Conservation (phyloP, 805 yeast genomes). For the Candida rishiriensis region DNA sequence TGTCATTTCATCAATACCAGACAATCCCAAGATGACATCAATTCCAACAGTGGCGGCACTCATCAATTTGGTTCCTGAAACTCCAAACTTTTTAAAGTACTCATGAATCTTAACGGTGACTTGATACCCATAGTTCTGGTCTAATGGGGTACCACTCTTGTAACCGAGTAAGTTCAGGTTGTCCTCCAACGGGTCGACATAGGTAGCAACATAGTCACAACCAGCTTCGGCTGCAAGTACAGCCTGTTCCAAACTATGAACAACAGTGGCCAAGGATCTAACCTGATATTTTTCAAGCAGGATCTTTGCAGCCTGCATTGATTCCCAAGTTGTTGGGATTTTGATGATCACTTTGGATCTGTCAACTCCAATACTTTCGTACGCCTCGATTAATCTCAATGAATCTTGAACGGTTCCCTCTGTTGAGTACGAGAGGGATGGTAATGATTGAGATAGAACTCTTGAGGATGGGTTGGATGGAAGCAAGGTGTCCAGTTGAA, state of each 20-base stretch:
- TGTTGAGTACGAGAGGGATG: slow-evolving; percentile 12
- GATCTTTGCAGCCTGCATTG: slow-evolving; percentile 25
- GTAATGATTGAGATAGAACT: too few species aligned
- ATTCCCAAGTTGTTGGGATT: slow-evolving; percentile 30
- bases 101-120: slow-evolving; percentile 26
- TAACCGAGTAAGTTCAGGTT: slow-evolving; percentile 20
- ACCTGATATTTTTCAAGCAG: slow-evolving; percentile 18
- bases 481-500: slow-evolving; percentile 20
- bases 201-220: slow-evolving; percentile 28
- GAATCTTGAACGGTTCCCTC: slow-evolving; percentile 22
- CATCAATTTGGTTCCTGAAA: slow-evolving; percentile 20
- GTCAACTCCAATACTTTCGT: slow-evolving; percentile 25
- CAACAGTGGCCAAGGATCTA: slow-evolving; percentile 31
- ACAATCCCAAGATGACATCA: slow-evolving; percentile 21
- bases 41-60: slow-evolving; percentile 30
- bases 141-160: slow-evolving; percentile 9
- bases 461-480: too few species aligned
- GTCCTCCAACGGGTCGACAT: slow-evolving; percentile 27
- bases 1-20: slow-evolving; percentile 32
- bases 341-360: slow-evolving; percentile 27
- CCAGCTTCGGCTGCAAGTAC: slow-evolving; percentile 33
- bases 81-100: slow-evolving; percentile 25
- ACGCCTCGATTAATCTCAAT: slow-evolving; percentile 22
- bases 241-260: slow-evolving; percentile 30
- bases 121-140: slow-evolving; percentile 25